These are phyloP conservation scores for Oenanthe sinensis DNA, from an alignment of 129 eudicot species.

Conservation along the genomic window DNA sequence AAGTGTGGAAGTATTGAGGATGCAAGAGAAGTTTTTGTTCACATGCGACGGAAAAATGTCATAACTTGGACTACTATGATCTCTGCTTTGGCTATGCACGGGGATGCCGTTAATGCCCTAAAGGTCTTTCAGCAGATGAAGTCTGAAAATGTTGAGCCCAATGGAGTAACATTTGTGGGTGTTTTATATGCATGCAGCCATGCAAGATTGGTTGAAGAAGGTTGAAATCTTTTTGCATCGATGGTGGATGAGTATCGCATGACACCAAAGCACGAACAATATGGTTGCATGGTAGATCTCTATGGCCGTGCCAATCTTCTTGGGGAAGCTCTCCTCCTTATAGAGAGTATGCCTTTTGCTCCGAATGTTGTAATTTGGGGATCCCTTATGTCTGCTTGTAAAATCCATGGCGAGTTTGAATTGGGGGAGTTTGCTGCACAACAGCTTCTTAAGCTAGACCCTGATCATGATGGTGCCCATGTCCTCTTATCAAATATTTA, in stretches of 20 bases:
- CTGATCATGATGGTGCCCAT: constrained; percentile 71
- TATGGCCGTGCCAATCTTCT: constrained; percentile 64
- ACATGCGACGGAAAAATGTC: constrained; percentile 41
- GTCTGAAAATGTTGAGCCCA: constrained; percentile 45
- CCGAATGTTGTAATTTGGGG: constrained; percentile 79
- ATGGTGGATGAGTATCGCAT: constrained; percentile 57
- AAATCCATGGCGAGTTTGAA: constrained; percentile 49
- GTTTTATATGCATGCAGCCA: constrained; percentile 77
- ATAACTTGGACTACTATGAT: constrained; percentile 79
- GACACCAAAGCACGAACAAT: constrained; percentile 54
- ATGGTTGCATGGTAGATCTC: constrained; percentile 80
- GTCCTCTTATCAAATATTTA: constrained; percentile 55
- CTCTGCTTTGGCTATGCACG: constrained; percentile 56
- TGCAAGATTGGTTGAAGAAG: constrained; percentile 63
- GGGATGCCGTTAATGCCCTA: constrained; percentile 49
- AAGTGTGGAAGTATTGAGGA: constrained; percentile 66
- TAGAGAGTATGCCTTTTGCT: constrained; percentile 62
- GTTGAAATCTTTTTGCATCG: constrained; percentile 35
- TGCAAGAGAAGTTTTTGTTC: constrained; percentile 42
- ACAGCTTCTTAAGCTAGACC: constrained; percentile 57
- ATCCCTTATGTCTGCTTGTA: constrained; percentile 63
- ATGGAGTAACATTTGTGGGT: constrained; percentile 62
- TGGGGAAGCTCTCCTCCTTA: constrained; percentile 49
- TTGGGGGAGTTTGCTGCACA: constrained; percentile 84
- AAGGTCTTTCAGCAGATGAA: constrained; percentile 52